These are phyloP conservation scores for Thuja plicata DNA, from an alignment of 83 land plant species.

Conservation along the genomic window DNA sequence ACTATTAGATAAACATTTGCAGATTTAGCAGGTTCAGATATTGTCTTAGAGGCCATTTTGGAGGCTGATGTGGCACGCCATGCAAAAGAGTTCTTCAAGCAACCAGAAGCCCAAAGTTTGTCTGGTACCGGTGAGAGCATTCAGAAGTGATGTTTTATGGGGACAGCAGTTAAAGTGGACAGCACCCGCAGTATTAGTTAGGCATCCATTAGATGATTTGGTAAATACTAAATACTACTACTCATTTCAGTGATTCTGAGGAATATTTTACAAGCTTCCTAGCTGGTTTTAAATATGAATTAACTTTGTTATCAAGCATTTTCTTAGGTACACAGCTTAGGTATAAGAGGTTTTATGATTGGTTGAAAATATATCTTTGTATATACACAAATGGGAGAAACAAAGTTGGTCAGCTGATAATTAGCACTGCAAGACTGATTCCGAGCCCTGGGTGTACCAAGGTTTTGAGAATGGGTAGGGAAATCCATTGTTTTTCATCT, in stretches of 20 bases:
- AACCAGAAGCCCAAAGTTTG: slow-evolving; percentile 25
- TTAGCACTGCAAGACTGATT: background rate
- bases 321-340: background rate
- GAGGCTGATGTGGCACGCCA: slow-evolving; percentile 68
- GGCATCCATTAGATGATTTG: background rate
- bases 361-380: background rate
- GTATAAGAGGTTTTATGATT: background rate
- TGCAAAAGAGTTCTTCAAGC: slow-evolving; percentile 61
- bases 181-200: background rate
- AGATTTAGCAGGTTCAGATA: slow-evolving; percentile 55
- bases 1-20: slow-evolving; percentile 12
- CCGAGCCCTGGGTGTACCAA: background rate
- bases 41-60: slow-evolving; percentile 62
- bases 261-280: background rate
- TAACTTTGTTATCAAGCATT: background rate
- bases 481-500: background rate
- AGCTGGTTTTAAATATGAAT: background rate
- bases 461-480: background rate
- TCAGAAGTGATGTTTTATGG: background rate
- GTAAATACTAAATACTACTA: background rate
- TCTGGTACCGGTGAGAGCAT: background rate
- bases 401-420: background rate
- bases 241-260: background rate
- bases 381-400: background rate
- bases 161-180: background rate